Percentiles rank a stretch among this genome's conserved stretches.
These are phyloP conservation scores for Boechera divaricarpa DNA, from an alignment of 345 rosid genomes.

Conservation along the genomic window DNA sequence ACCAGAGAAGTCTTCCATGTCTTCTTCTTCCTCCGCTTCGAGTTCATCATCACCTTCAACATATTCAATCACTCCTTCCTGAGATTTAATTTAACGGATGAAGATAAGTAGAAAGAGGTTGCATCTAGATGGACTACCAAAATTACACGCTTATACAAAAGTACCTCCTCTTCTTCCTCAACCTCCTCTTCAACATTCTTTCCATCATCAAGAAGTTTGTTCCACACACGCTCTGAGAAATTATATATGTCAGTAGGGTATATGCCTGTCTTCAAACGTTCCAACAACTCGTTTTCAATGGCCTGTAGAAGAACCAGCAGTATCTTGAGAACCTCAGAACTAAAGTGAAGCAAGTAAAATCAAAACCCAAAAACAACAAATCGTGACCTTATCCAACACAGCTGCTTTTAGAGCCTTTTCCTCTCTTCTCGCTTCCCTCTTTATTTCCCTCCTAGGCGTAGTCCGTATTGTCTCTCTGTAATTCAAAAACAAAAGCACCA, in stretches of 20 bases:
- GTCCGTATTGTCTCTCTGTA: conserved; percentile 74
- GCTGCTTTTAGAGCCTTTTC: conserved; percentile 91
- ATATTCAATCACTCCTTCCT: conserved; percentile 76
- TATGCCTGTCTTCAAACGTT: conserved; percentile 75
- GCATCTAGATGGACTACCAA: background rate
- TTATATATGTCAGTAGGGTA: conserved; percentile 71
- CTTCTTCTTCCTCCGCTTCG: conserved; percentile 90
- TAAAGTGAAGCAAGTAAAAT: conserved; percentile 9
- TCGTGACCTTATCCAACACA: conserved; percentile 70
- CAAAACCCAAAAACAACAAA: conserved; percentile 7
- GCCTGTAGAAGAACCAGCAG: conserved; percentile 51
- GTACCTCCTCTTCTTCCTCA: conserved; percentile 64
- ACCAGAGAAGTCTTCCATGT: conserved; percentile 82
- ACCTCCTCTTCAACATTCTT: conserved; percentile 44
- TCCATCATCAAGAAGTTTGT: conserved; percentile 60
- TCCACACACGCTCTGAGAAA: conserved; percentile 52
- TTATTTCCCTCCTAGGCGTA: conserved; percentile 64
- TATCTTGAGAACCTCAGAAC: conserved; percentile 6
- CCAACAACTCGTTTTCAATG: conserved; percentile 82
- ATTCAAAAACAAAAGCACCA: conserved; percentile 21
- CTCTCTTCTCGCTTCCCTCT: conserved; percentile 84
- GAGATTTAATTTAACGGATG: conserved; percentile 26
- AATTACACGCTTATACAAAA: conserved; percentile 3
- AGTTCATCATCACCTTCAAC: conserved; percentile 82
- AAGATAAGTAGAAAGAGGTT: conserved; percentile 5